Evolutionary conservation across 441 rosid genomes (phyloP), one percentile per base, ranked within the genome.

Genomic region (Bruguiera hainesii): DNA sequence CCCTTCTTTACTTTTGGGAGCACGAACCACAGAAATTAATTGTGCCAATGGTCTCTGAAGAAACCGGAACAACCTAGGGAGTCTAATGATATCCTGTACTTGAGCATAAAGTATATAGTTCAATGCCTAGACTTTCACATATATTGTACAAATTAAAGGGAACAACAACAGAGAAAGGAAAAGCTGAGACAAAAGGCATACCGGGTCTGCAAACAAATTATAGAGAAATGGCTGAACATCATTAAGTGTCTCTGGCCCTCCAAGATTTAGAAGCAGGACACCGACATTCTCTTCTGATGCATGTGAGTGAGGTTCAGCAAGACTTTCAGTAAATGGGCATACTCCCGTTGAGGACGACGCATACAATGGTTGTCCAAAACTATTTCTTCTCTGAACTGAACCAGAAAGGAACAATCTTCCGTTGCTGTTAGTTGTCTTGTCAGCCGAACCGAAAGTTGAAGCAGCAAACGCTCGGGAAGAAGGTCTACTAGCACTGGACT

Each of bases 121-220:
- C 25, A 33, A 6, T 8, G 18, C 2, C 33, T 46, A 65, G 50
- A 21, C n/a, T 55, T 9, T 15, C 1, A 3, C 18, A 55, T 23
- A 15, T 3, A 23, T 55, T 55, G 11, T 4, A 55, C 5, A 26
- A 33, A 5, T 16, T 5, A 6, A 29, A 15, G 18, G 26, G 5
- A 25, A 39, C 0, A 10, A 35, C 15, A 53, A 35, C 15, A 52
- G 51, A 50, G 0, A 29, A 29, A 39, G 39, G 37, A 26, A 31
- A n/a, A 55, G 28, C 39, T n/a, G 60, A 59, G 29, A 29, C 15
- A 53, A 15, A 15, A 21, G 28, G 52, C 89, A 70, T 81, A 95
- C 99, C 1, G 99, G 99, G 70, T 95, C 99, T 7, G 99, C 98
- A 85, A 95, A 95, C 57, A 95, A 79, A 73, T 95, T 95, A 81